Evolutionary conservation across 805 yeast genomes (phyloP).

Genomic region (Tetrapisispora arboricola): DNA sequence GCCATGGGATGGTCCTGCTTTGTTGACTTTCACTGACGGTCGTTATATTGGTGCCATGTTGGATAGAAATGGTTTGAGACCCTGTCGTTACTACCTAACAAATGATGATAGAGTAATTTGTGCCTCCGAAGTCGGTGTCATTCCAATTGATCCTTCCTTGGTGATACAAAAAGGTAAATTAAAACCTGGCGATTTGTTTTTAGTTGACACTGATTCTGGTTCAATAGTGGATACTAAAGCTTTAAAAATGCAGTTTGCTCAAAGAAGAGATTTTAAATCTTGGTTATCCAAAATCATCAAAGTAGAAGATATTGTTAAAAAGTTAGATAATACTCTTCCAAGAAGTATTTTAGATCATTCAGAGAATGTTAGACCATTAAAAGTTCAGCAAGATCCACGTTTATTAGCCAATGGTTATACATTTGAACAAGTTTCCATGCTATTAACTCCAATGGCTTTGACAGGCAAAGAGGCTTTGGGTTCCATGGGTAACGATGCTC

Average conservation of each 20-base stretch:
- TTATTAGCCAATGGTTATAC: conserved; percentile 85
- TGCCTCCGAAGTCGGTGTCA: conserved; percentile 97
- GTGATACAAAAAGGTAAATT: conserved; percentile 86
- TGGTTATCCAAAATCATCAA: conserved; percentile 87
- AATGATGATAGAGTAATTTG: conserved; percentile 92
- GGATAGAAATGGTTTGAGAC: conserved; percentile 95
- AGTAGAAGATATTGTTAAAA: conserved; percentile 61
- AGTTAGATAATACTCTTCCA: conserved; percentile 30
- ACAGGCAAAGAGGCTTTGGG: conserved; percentile 93
- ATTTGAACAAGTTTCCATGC: conserved; percentile 76
- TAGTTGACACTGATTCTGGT: conserved; percentile 90
- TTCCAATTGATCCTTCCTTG: conserved; percentile 73
- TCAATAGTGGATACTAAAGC: conserved; percentile 88
- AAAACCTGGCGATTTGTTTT: conserved; percentile 91
- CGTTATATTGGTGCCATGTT: conserved; percentile 97
- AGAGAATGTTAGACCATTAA: conserved; percentile 10
- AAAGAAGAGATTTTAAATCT: conserved; percentile 81
- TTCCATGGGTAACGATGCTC: conserved; percentile 97
- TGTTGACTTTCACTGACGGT: conserved; percentile 94
- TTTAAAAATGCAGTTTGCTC: conserved; percentile 68
- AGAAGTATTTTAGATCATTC: conserved; percentile 6
- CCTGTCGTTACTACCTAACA: conserved; percentile 94
- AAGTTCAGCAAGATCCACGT: conserved; percentile 71
- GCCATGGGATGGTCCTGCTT: conserved; percentile 99
- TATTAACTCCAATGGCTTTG: conserved; percentile 87